A percentile compares a stretch with the other conserved stretches of the same genome.
Conservation (phyloP, 1,284 basidiomycete genomes). For the Heterobasidion annosum region DNA sequence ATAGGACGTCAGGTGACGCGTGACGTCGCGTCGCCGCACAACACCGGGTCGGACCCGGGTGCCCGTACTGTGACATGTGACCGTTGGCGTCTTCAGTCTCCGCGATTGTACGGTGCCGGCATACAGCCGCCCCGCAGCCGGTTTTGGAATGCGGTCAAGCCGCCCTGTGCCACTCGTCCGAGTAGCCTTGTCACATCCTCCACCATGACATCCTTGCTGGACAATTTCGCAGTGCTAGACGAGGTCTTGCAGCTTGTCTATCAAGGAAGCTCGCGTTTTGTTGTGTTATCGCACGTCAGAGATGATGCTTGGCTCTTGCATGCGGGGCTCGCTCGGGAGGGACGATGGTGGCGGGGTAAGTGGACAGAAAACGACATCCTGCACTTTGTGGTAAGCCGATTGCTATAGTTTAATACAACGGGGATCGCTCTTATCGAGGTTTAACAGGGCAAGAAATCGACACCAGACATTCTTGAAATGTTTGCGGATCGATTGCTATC, state of each 20-base stretch:
- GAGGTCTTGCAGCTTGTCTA: slow-evolving; percentile 64
- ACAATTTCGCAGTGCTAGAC: slow-evolving; percentile 45
- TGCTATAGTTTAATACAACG: not conserved
- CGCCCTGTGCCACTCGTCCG: too few relatives aligned
- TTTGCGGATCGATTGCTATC: not conserved
- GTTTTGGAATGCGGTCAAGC: too few relatives aligned
- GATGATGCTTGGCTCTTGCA: slow-evolving; percentile 44
- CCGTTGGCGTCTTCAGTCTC: too few relatives aligned
- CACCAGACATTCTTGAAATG: not conserved
- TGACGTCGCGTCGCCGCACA: too few relatives aligned
- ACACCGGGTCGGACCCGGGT: too few relatives aligned
- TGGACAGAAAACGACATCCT: slow-evolving; percentile 49
- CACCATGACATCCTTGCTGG: too few relatives aligned
- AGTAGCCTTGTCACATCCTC: too few relatives aligned
- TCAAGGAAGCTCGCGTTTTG: slow-evolving; percentile 53
- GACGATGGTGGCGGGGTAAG: slow-evolving; percentile 60
- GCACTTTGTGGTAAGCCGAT: slow-evolving; percentile 37
- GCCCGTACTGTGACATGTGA: too few relatives aligned
- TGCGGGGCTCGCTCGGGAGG: slow-evolving; percentile 48
- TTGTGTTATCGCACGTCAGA: slow-evolving; percentile 50
- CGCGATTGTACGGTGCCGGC: too few relatives aligned
- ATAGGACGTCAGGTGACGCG: too few relatives aligned
- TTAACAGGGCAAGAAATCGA: not conserved
- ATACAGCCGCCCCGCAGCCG: too few relatives aligned
- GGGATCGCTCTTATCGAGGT: not conserved